Evolutionary conservation across 177 flowering plant genomes (phyloP), one percentile per base, ranked within the genome.

Genomic region (Telopea speciosissima): DNA sequence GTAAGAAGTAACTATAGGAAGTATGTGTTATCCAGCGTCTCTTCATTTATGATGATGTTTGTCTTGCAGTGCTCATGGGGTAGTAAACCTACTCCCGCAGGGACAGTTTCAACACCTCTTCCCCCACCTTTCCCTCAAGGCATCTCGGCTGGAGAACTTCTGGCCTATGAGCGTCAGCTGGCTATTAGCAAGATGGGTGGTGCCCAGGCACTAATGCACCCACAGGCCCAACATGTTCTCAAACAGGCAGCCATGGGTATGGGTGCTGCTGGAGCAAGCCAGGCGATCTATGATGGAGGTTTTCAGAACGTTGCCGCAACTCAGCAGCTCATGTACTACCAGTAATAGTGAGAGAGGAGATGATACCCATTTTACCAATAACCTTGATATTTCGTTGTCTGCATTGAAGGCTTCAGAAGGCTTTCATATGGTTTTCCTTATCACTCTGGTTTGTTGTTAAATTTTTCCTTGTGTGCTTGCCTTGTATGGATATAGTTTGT

Each of bases 241-340:
- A 90, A 87, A 78, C 93, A 87, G 78, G 93, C 84, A 24, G 79
- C 89, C 13, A 85, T 89, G 89, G 92, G 96, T 25, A 79, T 89
- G 84, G 86, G 88, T 63, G 83, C 87, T 45, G 80, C 91, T 60
- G 97, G 97, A 71, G 90, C 96, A n/a, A 92, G 96, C 83, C 92
- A 87, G 77, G 94, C 99, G 0, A 89, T 93, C 17, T 95, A 95
- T 54, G 97, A 95, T 67, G 92, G 92, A 42, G 96, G 97, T 11
- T 89, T 84, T 76, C 96, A 85, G 84, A 93, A 82, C 59, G 83
- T 87, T 65, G 89, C 93, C 52, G 87, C 94, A 23, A 91, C 95
- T n/a, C 98, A 94, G 81, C 97, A 90, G 72, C 89, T 94, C 75
- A 91, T 95, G 98, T 95, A 95, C 70, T 95, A 92, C 70, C 97